Evolutionary conservation across 495 filamentous ascomycete species (phyloP).

Genomic region (Xanthoparmelia taractica): DNA sequence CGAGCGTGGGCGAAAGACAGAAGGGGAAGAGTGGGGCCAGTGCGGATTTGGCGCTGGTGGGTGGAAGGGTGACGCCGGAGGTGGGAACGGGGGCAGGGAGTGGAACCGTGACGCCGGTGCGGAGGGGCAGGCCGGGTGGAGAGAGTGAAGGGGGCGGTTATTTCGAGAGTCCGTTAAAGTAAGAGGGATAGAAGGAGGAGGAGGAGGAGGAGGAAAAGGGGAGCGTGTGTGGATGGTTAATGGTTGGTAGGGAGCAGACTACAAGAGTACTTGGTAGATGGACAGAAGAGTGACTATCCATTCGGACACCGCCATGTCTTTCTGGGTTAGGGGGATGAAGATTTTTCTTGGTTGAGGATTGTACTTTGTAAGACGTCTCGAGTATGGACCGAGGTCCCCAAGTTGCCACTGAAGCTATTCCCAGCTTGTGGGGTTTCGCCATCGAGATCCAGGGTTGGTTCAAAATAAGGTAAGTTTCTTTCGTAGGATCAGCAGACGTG

Average conservation of each 20-base stretch:
- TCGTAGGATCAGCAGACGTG: not conserved
- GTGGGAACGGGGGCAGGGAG: slow-evolving; percentile 12
- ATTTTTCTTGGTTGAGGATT: not conserved
- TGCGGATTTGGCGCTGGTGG: slow-evolving; percentile 1
- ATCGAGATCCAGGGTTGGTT: too few relatives aligned
- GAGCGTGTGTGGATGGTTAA: not conserved
- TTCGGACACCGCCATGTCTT: too few relatives aligned
- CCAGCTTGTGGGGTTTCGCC: not conserved
- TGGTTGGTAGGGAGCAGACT: not conserved
- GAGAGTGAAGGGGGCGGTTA: slow-evolving; percentile 19
- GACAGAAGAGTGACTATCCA: not conserved
- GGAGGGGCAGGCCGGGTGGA: slow-evolving; percentile 9
- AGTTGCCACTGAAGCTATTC: slow-evolving; percentile 1
- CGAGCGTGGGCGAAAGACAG: not conserved
- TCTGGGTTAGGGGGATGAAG: not conserved
- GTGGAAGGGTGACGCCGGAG: slow-evolving; percentile 27
- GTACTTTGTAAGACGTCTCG: not conserved
- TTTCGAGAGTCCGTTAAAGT: slow-evolving; percentile 30
- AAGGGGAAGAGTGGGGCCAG: slow-evolving; percentile 8
- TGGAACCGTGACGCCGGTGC: slow-evolving; percentile 19
- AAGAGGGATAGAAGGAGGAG: not conserved
- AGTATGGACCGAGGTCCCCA: not conserved
- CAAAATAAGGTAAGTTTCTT: not conserved
- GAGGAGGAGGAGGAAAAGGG: not conserved
- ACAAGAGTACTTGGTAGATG: not conserved